Evolutionary conservation across 2,329 filamentous ascomycete genomes (phyloP).

Genomic region (Clonostachys rhizophaga): DNA sequence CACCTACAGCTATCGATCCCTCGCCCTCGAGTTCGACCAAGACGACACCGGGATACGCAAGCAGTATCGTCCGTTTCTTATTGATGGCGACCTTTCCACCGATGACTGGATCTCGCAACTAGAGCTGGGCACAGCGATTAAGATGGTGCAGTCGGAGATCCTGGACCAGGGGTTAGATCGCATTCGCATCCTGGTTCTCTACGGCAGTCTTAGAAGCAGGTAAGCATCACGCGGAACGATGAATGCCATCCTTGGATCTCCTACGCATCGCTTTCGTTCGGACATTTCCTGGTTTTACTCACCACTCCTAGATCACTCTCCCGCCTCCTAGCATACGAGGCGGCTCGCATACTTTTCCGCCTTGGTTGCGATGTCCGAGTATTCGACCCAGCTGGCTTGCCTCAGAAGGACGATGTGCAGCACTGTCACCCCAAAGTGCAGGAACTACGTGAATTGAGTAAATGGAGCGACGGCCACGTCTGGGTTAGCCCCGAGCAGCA

Average conservation of each 20-base stretch:
- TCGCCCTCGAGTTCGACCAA: constrained; percentile 37
- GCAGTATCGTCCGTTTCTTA: constrained; percentile 54
- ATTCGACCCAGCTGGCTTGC: constrained; percentile 52
- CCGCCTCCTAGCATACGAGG: constrained; percentile 54
- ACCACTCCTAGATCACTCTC: constrained; percentile 46
- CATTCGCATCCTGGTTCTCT: constrained; percentile 54
- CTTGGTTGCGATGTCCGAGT: constrained; percentile 64
- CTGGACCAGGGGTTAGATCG: constrained; percentile 23
- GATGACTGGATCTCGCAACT: constrained; percentile 52
- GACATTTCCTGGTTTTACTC: not conserved
- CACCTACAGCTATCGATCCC: constrained; percentile 16
- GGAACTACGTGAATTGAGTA: constrained; percentile 54
- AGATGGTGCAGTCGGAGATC: constrained; percentile 41
- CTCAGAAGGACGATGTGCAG: constrained; percentile 59
- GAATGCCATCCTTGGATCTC: no score
- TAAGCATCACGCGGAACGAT: constrained; percentile 2
- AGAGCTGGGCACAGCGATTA: constrained; percentile 46
- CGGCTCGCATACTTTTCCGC: constrained; percentile 53
- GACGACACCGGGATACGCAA: constrained; percentile 39
- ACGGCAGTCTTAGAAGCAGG: constrained; percentile 50
- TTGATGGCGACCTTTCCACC: constrained; percentile 23
- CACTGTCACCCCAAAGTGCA: constrained; percentile 55
- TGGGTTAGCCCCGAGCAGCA: constrained; percentile 66
- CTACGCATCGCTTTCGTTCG: no score
- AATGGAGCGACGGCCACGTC: constrained; percentile 62